Conservation (phyloP, 495 filamentous ascomycete genomes). For the Polyplosphaeria fusca region DNA sequence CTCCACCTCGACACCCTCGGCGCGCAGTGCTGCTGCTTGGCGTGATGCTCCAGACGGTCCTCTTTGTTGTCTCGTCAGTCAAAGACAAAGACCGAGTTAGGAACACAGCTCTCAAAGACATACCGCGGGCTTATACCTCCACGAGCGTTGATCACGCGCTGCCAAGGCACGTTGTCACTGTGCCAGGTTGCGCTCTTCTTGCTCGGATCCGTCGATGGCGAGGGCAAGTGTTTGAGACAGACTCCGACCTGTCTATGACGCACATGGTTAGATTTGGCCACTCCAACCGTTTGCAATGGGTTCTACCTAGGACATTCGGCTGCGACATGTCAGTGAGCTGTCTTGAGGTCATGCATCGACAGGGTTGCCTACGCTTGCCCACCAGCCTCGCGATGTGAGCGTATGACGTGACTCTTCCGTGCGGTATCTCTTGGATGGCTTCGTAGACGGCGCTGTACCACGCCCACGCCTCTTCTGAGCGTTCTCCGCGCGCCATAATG, state of each 20-base stretch:
- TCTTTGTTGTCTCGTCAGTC: constrained; percentile 29
- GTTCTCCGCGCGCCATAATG: constrained; percentile 41
- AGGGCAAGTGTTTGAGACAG: constrained; percentile 79
- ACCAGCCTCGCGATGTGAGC: constrained; percentile 81
- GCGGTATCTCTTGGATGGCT: constrained; percentile 79
- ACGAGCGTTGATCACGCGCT: constrained; percentile 83
- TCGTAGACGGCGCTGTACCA: constrained; percentile 83
- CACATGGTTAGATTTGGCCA: not conserved
- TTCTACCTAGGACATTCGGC: constrained; percentile 44
- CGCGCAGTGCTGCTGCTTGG: constrained; percentile 38
- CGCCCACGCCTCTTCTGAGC: constrained; percentile 76
- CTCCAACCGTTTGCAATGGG: not conserved
- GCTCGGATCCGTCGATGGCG: constrained; percentile 39
- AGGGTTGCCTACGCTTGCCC: constrained; percentile 64
- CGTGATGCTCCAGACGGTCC: constrained; percentile 37
- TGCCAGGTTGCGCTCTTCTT: constrained; percentile 52
- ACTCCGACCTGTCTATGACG: constrained; percentile 71
- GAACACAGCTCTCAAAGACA: constrained; percentile 25
- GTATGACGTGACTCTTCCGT: constrained; percentile 80
- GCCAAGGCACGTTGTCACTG: constrained; percentile 82
- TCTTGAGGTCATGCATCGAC: not conserved
- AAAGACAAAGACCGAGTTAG: not conserved
- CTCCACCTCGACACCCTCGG: constrained; percentile 40
- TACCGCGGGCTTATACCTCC: constrained; percentile 82
- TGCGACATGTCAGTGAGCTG: constrained; percentile 24